These are phyloP conservation scores for Xylaria scruposa DNA, from an alignment of 495 filamentous ascomycete species.

Conservation along the genomic window DNA sequence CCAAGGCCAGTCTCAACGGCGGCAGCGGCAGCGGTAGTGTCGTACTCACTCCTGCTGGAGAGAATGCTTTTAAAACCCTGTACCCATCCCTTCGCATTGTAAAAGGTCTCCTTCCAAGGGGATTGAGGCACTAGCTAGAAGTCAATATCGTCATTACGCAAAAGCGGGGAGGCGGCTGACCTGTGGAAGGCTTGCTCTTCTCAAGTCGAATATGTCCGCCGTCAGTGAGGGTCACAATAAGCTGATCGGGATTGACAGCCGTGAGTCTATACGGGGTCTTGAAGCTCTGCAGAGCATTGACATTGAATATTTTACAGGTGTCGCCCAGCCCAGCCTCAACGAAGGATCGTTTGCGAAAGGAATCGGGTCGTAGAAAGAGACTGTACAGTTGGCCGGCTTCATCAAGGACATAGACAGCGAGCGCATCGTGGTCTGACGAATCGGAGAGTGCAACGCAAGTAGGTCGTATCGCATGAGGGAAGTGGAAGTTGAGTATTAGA, in stretches of 20 bases:
- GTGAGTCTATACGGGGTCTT: constrained; percentile 82
- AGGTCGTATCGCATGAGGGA: constrained; percentile 72
- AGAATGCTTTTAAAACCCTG: constrained; percentile 74
- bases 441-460: constrained; percentile 84
- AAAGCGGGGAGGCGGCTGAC: constrained; percentile 51
- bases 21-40: constrained; percentile 37
- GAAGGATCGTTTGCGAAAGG: constrained; percentile 70
- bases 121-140: constrained; percentile 50
- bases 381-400: constrained; percentile 78
- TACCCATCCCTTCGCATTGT: constrained; percentile 80
- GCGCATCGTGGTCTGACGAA: constrained; percentile 73
- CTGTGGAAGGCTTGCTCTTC: constrained; percentile 68
- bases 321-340: constrained; percentile 74
- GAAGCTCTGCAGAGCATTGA: constrained; percentile 71
- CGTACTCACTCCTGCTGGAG: constrained; percentile 54
- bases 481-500: constrained; percentile 77
- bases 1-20: constrained; percentile 60
- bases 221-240: constrained; percentile 83
- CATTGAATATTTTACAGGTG: constrained; percentile 75
- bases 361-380: constrained; percentile 77
- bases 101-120: constrained; percentile 78
- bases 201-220: constrained; percentile 79
- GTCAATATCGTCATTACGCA: constrained; percentile 22
- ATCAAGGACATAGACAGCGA: constrained; percentile 84
- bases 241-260: constrained; percentile 70